Evolutionary conservation across 306 rosid genomes (phyloP).

Genomic region (Citrullus colocynthis): DNA sequence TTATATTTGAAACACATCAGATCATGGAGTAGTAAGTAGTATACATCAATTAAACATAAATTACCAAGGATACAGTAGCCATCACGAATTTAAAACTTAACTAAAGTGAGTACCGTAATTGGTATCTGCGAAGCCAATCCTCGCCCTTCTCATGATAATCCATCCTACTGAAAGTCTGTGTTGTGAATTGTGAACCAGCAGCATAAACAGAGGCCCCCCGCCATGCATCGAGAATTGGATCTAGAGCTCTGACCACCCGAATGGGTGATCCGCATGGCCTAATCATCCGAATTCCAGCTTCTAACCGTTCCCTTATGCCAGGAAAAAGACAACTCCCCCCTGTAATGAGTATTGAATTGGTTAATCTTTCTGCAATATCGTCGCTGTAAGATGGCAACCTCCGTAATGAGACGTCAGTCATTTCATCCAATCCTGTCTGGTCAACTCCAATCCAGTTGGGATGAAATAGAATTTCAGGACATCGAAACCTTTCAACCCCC

Average conservation of each 20-base stretch:
- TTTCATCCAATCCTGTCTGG: slow-evolving; percentile 85
- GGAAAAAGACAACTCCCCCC: slow-evolving; percentile 84
- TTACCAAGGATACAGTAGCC: not conserved
- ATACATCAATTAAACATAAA: not conserved
- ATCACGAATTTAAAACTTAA: not conserved
- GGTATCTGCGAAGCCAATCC: slow-evolving; percentile 72
- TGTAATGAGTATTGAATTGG: slow-evolving; percentile 57
- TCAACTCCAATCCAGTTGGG: slow-evolving; percentile 91
- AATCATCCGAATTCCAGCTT: slow-evolving; percentile 75
- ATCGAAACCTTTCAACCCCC: slow-evolving; percentile 86
- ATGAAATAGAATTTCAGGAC: slow-evolving; percentile 77
- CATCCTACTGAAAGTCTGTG: slow-evolving; percentile 67
- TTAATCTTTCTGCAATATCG: slow-evolving; percentile 47
- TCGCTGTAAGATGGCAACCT: slow-evolving; percentile 44
- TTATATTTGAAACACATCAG: not conserved
- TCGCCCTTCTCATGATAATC: slow-evolving; percentile 86
- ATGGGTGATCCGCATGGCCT: slow-evolving; percentile 72
- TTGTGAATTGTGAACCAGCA: slow-evolving; percentile 38
- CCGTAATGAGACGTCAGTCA: slow-evolving; percentile 75
- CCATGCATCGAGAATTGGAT: slow-evolving; percentile 91
- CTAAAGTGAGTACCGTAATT: slow-evolving; percentile 42
- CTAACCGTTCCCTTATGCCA: slow-evolving; percentile 65
- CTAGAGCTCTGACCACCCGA: slow-evolving; percentile 61
- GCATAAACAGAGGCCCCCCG: slow-evolving; percentile 87
- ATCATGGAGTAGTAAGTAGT: not conserved